These are phyloP conservation scores for Alternaria solani DNA, from an alignment of 2,329 filamentous ascomycete genomes.

Conservation along the genomic window DNA sequence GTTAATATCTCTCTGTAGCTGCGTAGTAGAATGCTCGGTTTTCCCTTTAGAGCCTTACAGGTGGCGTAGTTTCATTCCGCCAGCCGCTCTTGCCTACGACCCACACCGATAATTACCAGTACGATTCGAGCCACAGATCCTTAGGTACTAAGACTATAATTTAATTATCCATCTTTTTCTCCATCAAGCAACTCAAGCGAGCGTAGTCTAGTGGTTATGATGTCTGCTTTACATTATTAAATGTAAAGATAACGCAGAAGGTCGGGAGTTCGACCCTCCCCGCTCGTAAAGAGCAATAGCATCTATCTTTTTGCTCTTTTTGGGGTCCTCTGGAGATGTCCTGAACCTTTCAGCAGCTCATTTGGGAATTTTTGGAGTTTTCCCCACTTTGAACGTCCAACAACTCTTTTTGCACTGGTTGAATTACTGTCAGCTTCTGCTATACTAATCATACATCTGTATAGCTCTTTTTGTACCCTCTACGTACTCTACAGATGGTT, in stretches of 20 bases:
- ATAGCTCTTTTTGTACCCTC: background rate
- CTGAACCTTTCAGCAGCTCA: background rate
- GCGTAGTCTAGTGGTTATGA: constrained; percentile 48
- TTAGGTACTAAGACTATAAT: too few relatives aligned
- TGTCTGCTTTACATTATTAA: constrained; percentile 49
- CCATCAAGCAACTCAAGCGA: constrained; percentile 14
- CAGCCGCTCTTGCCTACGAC: background rate
- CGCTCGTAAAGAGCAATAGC: constrained; percentile 32
- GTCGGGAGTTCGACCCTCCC: constrained; percentile 50
- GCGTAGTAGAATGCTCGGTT: too few relatives aligned
- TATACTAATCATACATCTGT: background rate
- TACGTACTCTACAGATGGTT: background rate
- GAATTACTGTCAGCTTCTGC: background rate
- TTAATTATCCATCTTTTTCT: too few relatives aligned
- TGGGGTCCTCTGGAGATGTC: background rate
- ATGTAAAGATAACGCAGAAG: constrained; percentile 44
- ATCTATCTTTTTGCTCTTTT: constrained; percentile 32
- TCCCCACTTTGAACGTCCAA: background rate
- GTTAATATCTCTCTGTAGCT: too few relatives aligned
- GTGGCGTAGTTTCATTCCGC: background rate
- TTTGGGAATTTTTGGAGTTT: background rate
- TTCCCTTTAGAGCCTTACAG: too few relatives aligned
- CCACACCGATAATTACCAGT: background rate
- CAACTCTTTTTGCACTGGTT: background rate
- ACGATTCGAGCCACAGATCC: background rate